phyloP scores from a whole-genome alignment of 1,284 basidiomycete genomes.

The Schizophyllum commune region DNA sequence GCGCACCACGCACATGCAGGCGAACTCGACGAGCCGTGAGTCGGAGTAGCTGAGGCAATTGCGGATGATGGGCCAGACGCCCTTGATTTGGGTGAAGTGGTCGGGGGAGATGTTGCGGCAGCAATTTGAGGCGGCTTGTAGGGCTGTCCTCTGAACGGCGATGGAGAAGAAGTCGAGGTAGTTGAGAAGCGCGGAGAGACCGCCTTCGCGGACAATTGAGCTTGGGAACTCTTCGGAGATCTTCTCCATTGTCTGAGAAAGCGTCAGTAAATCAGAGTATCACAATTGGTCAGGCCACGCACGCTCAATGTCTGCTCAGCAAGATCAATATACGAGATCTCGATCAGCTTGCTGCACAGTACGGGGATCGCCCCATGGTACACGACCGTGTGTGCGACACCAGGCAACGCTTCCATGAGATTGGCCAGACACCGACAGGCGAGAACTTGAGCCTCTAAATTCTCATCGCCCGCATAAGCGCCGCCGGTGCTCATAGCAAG shows the following conservation, averaged over 20 bases:
- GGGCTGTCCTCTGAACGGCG: constrained; percentile 89
- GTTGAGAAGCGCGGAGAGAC: constrained; percentile 83
- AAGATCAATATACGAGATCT: constrained; percentile 94
- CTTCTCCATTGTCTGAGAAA: constrained; percentile 84
- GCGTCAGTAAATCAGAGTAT: constrained; percentile 17
- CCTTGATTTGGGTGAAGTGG: constrained; percentile 80
- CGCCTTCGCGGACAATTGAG: constrained; percentile 90
- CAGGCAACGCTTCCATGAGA: constrained; percentile 93
- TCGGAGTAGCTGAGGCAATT: constrained; percentile 88
- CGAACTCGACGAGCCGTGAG: constrained; percentile 89
- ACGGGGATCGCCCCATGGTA: constrained; percentile 93
- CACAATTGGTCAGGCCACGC: constrained; percentile 31
- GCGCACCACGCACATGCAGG: constrained; percentile 87
- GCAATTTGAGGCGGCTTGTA: constrained; percentile 95
- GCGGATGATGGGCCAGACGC: constrained; percentile 87
- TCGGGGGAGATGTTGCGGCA: constrained; percentile 86
- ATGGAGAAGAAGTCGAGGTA: constrained; percentile 97
- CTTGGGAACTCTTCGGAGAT: constrained; percentile 94
- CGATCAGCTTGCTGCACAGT: constrained; percentile 89
- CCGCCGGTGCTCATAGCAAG: constrained; percentile 64
- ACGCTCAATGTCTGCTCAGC: constrained; percentile 95
- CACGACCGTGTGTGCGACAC: constrained; percentile 89
- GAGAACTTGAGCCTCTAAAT: constrained; percentile 86
- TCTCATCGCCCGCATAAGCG: constrained; percentile 68
- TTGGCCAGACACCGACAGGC: constrained; percentile 94